Base-by-base conservation (phyloP, 75 land plant genomes). In the Chamaecyparis obtusa region DNA sequence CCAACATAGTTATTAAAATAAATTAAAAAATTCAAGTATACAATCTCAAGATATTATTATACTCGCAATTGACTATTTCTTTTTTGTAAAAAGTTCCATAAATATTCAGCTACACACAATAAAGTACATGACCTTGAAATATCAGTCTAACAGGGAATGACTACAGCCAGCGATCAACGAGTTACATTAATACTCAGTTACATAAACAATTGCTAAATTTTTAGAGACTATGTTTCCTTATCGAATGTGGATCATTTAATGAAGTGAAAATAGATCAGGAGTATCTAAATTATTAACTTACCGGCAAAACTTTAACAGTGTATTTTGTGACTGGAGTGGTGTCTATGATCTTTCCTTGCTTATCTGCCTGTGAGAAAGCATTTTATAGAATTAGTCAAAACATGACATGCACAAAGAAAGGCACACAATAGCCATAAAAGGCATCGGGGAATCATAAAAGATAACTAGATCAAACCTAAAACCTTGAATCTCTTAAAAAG, bases 301-400 rank as follows among this genome's bases (percentile, higher is more conserved):
- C 97, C 64, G 97, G 97, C 19, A 93, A 46, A 87, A 95, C 94
- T 76, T 94, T 95, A 39, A 94, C 97, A 32, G 95, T 88, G 80
- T 95, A 95, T 72, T 89, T 93, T 46, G 96, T 92, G 19, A 91
- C 81, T 10, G 83, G 83, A 60, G 87, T 91, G 39, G 91, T 89
- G 72, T 94, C 96, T 67, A 83, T 85, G 64, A 83, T 87, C 76
- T 85, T 91, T 56, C 92, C 96, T 86, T 90, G 90, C 69, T 72
- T 89, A 36, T 91, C 87, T 78, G 91, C 93, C 95, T 94, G 94
- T 86, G 17, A 27, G 51, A 87, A 27, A 36, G 19, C 51, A 30
- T 17, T 84, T 37, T 85, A 41, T 15, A 85, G 21, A 33, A 85
- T 24, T 43, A 37, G 67, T 39, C 85, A 30, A 57, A 15, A 56